Conservation (phyloP, 495 filamentous ascomycete genomes). For the Aspergillus homomorphus region DNA sequence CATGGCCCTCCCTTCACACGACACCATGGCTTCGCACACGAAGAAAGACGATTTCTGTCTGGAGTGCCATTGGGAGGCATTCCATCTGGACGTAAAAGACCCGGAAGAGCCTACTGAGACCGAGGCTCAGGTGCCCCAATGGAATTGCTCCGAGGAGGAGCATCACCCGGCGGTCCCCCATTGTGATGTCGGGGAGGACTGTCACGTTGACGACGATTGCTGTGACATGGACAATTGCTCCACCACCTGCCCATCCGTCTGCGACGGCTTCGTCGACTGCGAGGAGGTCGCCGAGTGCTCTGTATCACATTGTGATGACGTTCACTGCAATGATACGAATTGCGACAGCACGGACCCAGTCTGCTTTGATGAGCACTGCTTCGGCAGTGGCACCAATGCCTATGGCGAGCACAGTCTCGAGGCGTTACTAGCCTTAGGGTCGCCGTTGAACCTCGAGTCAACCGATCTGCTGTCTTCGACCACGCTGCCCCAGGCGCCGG, state of each 20-base stretch:
- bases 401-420: conserved; percentile 33
- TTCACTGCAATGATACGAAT: conserved; percentile 27
- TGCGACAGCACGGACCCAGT: conserved; percentile 33
- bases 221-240: conserved; percentile 46
- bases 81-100: conserved; percentile 36
- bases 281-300: conserved; percentile 41
- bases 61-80: conserved; percentile 44
- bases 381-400: conserved; percentile 16
- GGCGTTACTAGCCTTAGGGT: conserved; percentile 34
- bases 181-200: conserved; percentile 37
- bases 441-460: conserved; percentile 32
- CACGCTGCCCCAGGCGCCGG: conserved; percentile 16
- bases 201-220: conserved; percentile 35
- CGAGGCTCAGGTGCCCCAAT: conserved; percentile 24
- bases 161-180: conserved; percentile 25
- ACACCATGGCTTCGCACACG: conserved; percentile 38
- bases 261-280: conserved; percentile 47
- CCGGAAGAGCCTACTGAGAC: conserved; percentile 21
- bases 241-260: conserved; percentile 40
- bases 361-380: conserved; percentile 46
- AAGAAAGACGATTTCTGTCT: conserved; percentile 40
- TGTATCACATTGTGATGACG: conserved; percentile 36
- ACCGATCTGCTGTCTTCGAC: conserved; percentile 26
- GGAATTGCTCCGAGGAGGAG: conserved; percentile 34
- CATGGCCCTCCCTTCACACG: conserved; percentile 7